phyloP scores from a whole-genome alignment of 2,329 filamentous ascomycete species.

The Phaeosphaeriaceae sp. region DNA sequence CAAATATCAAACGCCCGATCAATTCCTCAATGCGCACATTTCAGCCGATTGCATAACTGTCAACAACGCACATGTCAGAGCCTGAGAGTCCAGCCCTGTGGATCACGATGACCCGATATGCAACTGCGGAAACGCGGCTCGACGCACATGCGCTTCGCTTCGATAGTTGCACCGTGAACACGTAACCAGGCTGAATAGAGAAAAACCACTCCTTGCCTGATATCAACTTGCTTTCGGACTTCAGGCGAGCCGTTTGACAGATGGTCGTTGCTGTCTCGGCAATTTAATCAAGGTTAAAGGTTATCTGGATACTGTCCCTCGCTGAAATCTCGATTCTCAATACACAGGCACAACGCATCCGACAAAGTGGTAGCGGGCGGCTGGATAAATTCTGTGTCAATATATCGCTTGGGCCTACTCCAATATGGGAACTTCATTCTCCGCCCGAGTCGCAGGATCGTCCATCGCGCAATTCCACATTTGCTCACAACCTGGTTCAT shows the following conservation, averaged over 20 bases:
- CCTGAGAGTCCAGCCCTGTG: conserved; percentile 25
- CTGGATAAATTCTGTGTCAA: conserved; percentile 28
- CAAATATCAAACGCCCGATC: conserved; percentile 14
- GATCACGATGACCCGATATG: conserved; percentile 30
- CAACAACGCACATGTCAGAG: conserved; percentile 22
- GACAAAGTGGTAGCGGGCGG: conserved; percentile 22
- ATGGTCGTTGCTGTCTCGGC: background rate
- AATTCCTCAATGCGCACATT: conserved; percentile 29
- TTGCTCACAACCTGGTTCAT: background rate
- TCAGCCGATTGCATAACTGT: conserved; percentile 21
- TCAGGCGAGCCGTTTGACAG: background rate
- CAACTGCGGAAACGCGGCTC: conserved; percentile 27
- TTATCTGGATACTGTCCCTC: conserved; percentile 5
- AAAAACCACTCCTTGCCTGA: conserved; percentile 8
- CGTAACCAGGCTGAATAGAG: background rate
- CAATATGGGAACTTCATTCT: conserved; percentile 18
- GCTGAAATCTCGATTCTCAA: background rate
- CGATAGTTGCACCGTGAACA: background rate
- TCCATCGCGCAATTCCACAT: conserved; percentile 3
- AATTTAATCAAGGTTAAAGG: conserved; percentile 25
- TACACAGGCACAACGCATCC: conserved; percentile 9
- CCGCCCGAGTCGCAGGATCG: conserved; percentile 6
- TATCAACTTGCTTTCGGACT: background rate
- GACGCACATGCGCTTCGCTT: conserved; percentile 5
- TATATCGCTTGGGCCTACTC: conserved; percentile 10